phyloP scores from a whole-genome alignment of 1,139 yeast species.

The Debaryomyces subglobosus region DNA sequence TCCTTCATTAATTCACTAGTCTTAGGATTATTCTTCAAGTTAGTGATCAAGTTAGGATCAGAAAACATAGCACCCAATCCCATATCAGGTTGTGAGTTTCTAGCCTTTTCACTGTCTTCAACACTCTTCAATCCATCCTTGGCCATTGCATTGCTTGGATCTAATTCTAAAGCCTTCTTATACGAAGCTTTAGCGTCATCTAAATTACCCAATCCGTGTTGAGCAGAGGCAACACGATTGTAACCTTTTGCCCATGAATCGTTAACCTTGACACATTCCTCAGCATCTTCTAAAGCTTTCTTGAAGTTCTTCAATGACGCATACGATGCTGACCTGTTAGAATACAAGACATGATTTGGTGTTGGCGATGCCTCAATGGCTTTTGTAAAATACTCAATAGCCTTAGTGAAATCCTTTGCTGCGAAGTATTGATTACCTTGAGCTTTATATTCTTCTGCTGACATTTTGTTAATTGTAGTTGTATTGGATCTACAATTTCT shows the following conservation, averaged over 20 bases:
- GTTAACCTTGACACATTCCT: conserved; percentile 77
- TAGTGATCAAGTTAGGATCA: conserved; percentile 78
- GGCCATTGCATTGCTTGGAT: conserved; percentile 84
- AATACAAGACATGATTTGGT: conserved; percentile 88
- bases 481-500: conserved; percentile 9
- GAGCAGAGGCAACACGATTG: conserved; percentile 92
- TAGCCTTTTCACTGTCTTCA: conserved; percentile 53
- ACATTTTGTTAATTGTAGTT: conserved; percentile 25
- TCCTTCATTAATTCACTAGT: conserved; percentile 87
- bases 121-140: conserved; percentile 78
- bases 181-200: conserved; percentile 73
- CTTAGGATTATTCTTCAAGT: conserved; percentile 81
- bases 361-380: conserved; percentile 83
- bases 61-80: conserved; percentile 78
- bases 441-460: conserved; percentile 75
- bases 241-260: conserved; percentile 93
- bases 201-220: conserved; percentile 77
- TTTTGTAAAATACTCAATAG: conserved; percentile 77
- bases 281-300: conserved; percentile 81
- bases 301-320: conserved; percentile 76
- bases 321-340: conserved; percentile 93
- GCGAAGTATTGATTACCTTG: conserved; percentile 92
- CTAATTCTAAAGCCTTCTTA: conserved; percentile 81
- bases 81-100: conserved; percentile 60
- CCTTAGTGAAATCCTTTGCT: conserved; percentile 79